Evolutionary conservation across 83 land plant species (phyloP).

Genomic region (Picea abies): DNA sequence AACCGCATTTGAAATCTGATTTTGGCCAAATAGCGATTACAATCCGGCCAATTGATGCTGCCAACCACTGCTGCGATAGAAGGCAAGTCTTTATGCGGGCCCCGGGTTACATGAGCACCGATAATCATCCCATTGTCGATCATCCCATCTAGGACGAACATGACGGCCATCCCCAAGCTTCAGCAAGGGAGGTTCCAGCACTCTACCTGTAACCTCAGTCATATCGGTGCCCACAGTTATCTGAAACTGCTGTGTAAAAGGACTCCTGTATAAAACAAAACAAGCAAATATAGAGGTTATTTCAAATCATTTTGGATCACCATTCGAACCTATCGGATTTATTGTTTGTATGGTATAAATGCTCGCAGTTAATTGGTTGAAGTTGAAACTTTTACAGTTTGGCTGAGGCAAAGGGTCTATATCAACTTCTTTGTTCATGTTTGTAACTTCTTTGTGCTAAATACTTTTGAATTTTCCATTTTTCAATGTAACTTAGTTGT

Average conservation of each 20-base stretch:
- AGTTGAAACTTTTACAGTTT: no score
- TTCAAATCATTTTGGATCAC: no score
- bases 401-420: no score
- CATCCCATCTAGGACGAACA: conserved; percentile 21
- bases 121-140: conserved; percentile 49
- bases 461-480: no score
- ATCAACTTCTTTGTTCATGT: no score
- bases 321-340: no score
- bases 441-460: no score
- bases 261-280: conserved; percentile 32
- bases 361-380: no score
- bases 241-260: conserved; percentile 27
- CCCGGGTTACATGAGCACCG: conserved; percentile 54
- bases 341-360: no score
- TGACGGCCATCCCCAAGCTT: conserved; percentile 27
- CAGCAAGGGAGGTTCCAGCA: conserved; percentile 41
- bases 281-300: conserved; percentile 29
- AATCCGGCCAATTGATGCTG: conserved; percentile 52
- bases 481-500: no score
- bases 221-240: conserved; percentile 25
- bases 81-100: conserved; percentile 44
- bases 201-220: conserved; percentile 39
- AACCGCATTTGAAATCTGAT: conserved; percentile 31
- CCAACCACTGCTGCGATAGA: conserved; percentile 61
- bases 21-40: conserved; percentile 42